Evolutionary conservation across 139 green algal species (phyloP), one percentile per base, ranked within the genome.

Genomic region (Chlorella sp.): DNA sequence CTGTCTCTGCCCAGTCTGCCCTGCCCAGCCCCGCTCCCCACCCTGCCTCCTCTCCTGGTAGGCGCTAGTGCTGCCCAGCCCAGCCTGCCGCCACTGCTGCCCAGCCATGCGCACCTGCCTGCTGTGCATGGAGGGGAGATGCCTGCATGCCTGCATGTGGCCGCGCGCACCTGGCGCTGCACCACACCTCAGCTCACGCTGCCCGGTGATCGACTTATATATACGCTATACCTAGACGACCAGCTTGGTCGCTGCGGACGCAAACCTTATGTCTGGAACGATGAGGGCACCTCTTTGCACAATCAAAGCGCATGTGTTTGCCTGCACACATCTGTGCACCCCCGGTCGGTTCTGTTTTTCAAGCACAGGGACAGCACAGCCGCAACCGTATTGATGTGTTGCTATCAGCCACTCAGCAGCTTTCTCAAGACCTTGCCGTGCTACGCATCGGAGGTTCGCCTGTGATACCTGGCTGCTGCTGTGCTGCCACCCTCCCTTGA

Each of bases 211-310:
- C 11, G 0, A n/a, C 36, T 66, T 37, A 42, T 88, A 88, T 88
- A 88, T 81, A 88, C 83, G 83, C 83, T 88, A 88, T 88, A 68
- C 83, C 83, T 79, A 88, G 66, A 26, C 83, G 68, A 22, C 37
- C 64, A 66, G 37, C 66, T 19, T 76, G 53, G 82, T 66, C 68
- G 83, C 64, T 88, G 83, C 68, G 83, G 83, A 88, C 57, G n/a
- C 34, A 75, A 37, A 53, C n/a, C 30, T 40, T 86, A 86, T 86
- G 82, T 86, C 82, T 86, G 82, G 82, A 86, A 48, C n/a, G 37
- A 86, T 86, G 82, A 86, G 82, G 82, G 82, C 79, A 26, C 48
- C 48, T 57, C 7, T 57, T 57, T 57, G 26, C 30, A 15, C 48
- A 40, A 32, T 16, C 78, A 83, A 14, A 21, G 18, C 16, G 60